Conservation (phyloP, 345 rosid genomes). For the Mercurialis annua region DNA sequence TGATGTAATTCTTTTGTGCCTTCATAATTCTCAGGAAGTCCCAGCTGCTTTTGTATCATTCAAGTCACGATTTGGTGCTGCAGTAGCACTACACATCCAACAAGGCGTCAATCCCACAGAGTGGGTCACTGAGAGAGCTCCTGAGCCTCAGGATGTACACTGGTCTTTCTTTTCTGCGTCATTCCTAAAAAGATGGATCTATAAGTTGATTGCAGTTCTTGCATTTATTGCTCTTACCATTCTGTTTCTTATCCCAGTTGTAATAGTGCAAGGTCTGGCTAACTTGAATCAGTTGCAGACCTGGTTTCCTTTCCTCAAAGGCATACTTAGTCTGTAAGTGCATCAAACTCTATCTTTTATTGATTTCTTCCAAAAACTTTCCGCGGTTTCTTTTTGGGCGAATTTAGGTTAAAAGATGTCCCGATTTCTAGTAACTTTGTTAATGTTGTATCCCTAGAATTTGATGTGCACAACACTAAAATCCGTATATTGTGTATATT, state of each 20-base stretch:
- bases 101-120: conserved; percentile 78
- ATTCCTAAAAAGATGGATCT: conserved; percentile 71
- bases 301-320: conserved; percentile 73
- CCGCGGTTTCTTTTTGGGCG: neutral
- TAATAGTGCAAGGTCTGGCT: conserved; percentile 86
- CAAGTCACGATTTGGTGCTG: conserved; percentile 74
- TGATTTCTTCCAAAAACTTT: conserved; percentile 4
- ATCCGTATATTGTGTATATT: too few relatives aligned
- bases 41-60: conserved; percentile 93
- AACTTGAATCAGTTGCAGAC: conserved; percentile 73
- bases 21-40: conserved; percentile 55
- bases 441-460: neutral
- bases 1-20: conserved; percentile 14
- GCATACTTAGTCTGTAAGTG: conserved; percentile 66
- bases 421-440: neutral
- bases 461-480: neutral
- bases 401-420: neutral
- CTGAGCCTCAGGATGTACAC: conserved; percentile 77
- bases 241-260: conserved; percentile 73
- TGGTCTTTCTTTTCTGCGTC: conserved; percentile 93
- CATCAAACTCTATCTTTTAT: conserved; percentile 8
- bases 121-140: conserved; percentile 89
- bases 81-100: conserved; percentile 67
- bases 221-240: conserved; percentile 55
- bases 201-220: conserved; percentile 47